These are phyloP conservation scores for Ceratocystis destructans DNA, from an alignment of 2,329 filamentous ascomycete species.

Conservation along the genomic window DNA sequence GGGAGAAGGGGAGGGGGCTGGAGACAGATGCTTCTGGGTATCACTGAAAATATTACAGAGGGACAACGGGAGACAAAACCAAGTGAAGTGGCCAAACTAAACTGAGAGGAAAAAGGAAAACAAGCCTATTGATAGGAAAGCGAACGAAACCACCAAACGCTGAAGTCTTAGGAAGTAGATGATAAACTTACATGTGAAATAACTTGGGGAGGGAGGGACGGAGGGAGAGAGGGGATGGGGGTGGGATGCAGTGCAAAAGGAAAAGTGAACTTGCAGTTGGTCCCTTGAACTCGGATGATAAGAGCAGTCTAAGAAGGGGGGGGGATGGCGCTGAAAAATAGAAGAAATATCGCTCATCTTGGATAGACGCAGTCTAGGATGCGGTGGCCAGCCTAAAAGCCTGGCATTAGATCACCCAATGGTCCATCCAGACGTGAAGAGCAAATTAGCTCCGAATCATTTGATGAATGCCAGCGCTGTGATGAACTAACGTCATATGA, in stretches of 20 bases:
- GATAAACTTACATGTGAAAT: neutral
- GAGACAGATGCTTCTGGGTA: neutral
- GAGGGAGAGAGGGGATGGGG: neutral
- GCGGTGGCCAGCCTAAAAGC: neutral
- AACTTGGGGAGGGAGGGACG: neutral
- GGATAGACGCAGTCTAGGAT: neutral
- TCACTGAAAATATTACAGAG: neutral
- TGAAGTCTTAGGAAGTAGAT: neutral
- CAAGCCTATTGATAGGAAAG: neutral
- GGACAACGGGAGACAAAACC: neutral
- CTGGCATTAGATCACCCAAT: conserved; percentile 17
- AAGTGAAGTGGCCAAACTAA: neutral
- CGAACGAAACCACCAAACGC: neutral
- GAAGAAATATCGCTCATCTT: too few relatives aligned
- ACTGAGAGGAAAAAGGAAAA: neutral
- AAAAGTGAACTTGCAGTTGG: neutral
- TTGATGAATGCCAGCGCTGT: conserved; percentile 1
- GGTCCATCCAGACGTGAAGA: conserved; percentile 14
- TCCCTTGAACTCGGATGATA: too few relatives aligned
- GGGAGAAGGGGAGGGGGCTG: neutral
- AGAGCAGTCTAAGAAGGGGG: too few relatives aligned
- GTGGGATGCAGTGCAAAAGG: neutral
- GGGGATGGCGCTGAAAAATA: too few relatives aligned
- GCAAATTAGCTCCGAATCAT: conserved; percentile 6
- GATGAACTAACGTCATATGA: conserved; percentile 3